Evolutionary conservation across 2,329 filamentous ascomycete genomes (phyloP).

Genomic region (Epichloe bromicola): DNA sequence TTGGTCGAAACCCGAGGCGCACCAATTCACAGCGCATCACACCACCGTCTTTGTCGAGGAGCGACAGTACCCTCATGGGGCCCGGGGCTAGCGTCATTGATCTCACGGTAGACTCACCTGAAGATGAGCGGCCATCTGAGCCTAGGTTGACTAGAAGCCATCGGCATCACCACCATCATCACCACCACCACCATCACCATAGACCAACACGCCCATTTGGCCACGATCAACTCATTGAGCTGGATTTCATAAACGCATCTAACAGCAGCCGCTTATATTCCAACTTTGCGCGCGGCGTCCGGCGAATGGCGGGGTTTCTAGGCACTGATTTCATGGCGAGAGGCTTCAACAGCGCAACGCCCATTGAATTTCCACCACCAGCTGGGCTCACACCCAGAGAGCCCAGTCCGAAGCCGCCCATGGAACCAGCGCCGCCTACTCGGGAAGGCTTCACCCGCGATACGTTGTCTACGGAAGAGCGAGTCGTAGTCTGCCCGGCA

Average conservation of each 20-base stretch:
- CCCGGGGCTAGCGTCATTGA: constrained; percentile 32
- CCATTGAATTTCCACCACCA: constrained; percentile 12
- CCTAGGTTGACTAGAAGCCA: constrained; percentile 2
- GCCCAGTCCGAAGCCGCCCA: constrained; percentile 27
- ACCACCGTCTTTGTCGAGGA: constrained; percentile 30
- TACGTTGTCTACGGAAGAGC: constrained; percentile 47
- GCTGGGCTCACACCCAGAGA: constrained; percentile 21
- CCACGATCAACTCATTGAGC: constrained; percentile 13
- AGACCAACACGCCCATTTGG: neutral
- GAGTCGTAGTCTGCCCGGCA: constrained; percentile 69
- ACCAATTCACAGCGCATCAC: constrained; percentile 27
- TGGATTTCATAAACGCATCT: constrained; percentile 13
- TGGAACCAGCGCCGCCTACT: constrained; percentile 53
- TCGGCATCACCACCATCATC: constrained; percentile 7
- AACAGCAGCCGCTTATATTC: constrained; percentile 7
- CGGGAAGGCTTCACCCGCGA: constrained; percentile 70
- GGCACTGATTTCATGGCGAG: constrained; percentile 10
- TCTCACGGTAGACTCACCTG: constrained; percentile 34
- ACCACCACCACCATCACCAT: constrained; percentile 8
- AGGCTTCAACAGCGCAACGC: constrained; percentile 7
- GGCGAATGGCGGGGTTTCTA: constrained; percentile 16
- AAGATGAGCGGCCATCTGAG: constrained; percentile 16
- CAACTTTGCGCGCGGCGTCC: constrained; percentile 12
- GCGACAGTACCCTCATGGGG: constrained; percentile 29
- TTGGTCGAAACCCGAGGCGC: constrained; percentile 25